Evolutionary conservation across 2,329 filamentous ascomycete genomes (phyloP).

Genomic region (Dactylonectria macrodidyma): DNA sequence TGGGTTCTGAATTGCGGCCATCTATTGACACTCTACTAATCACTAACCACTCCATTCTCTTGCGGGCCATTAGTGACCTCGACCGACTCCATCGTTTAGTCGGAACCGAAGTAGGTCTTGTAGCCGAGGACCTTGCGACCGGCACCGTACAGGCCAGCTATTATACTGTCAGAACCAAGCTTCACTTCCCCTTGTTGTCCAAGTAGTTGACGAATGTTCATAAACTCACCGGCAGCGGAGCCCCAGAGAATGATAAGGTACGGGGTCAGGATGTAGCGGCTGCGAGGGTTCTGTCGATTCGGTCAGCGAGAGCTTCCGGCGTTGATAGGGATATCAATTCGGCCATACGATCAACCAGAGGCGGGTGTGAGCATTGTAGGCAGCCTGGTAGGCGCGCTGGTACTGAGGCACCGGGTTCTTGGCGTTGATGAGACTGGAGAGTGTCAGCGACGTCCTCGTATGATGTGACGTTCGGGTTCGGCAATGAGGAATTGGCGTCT

Average conservation of each 20-base stretch:
- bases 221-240: conserved; percentile 71
- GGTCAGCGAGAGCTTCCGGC: conserved; percentile 38
- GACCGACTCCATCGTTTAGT: conserved; percentile 53
- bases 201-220: background rate
- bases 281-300: conserved; percentile 71
- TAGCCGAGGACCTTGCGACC: conserved; percentile 81
- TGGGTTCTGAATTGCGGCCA: conserved; percentile 39
- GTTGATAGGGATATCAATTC: conserved; percentile 34
- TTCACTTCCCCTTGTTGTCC: background rate
- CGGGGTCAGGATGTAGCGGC: conserved; percentile 75
- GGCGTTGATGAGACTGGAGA: conserved; percentile 74
- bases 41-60: conserved; percentile 36
- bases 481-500: conserved; percentile 47
- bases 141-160: conserved; percentile 79
- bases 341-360: conserved; percentile 83
- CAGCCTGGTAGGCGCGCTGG: conserved; percentile 82
- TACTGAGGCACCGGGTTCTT: conserved; percentile 83
- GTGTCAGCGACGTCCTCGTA: conserved; percentile 50
- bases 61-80: conserved; percentile 28
- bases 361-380: conserved; percentile 78
- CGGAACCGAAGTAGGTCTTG: conserved; percentile 82
- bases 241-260: conserved; percentile 78
- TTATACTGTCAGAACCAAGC: conserved; percentile 35
- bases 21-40: conserved; percentile 48
- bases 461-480: conserved; percentile 42